phyloP scores from a whole-genome alignment of 257 asterid species.

The Ilex asprella region DNA sequence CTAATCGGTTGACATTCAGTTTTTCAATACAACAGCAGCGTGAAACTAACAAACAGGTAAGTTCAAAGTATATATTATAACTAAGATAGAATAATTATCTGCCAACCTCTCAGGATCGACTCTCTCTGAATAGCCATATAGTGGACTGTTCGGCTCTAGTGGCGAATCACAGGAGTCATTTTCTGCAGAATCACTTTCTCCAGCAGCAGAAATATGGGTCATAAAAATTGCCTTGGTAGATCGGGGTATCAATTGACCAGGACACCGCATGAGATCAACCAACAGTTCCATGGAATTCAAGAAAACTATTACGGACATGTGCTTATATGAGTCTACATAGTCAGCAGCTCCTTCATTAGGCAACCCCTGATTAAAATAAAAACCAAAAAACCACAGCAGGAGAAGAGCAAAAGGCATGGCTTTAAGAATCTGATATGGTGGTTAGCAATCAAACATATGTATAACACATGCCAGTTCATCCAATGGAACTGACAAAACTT shows the following conservation, averaged over 20 bases:
- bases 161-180: constrained; percentile 99
- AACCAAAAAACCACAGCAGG: constrained; percentile 5
- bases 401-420: neutral
- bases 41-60: neutral
- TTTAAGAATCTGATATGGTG: neutral
- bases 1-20: no score
- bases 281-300: constrained; percentile 71
- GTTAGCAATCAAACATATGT: neutral
- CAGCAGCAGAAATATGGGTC: constrained; percentile 89
- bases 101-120: constrained; percentile 73
- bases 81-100: neutral
- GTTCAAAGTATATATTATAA: neutral
- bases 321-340: constrained; percentile 82
- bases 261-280: constrained; percentile 84
- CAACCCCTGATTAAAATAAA: constrained; percentile 62
- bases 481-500: neutral
- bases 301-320: constrained; percentile 82
- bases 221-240: constrained; percentile 75
- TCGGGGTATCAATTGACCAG: constrained; percentile 86
- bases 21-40: no score
- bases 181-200: constrained; percentile 99
- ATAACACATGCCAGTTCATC: neutral
- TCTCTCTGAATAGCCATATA: constrained; percentile 74
- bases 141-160: constrained; percentile 96
- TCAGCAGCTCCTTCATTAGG: constrained; percentile 82